Percentiles rank a stretch among this genome's conserved stretches.
These are phyloP conservation scores for Arachis hypogaea DNA, from an alignment of 306 rosid genomes.

Conservation along the genomic window DNA sequence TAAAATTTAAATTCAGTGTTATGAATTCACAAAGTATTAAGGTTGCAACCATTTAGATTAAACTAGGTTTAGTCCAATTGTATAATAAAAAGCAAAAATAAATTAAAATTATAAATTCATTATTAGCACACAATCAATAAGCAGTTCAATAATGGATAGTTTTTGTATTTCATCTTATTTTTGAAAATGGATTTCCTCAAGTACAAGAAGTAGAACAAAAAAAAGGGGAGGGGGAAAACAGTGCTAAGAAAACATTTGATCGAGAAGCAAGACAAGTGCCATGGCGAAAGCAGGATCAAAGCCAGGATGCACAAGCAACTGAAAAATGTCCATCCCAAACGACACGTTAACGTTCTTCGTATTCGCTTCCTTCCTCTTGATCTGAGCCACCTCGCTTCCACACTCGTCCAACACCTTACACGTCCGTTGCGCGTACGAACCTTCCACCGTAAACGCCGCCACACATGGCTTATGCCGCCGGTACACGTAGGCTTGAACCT, in stretches of 20 bases:
- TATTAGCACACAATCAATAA: too few relatives aligned
- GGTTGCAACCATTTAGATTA: too few relatives aligned
- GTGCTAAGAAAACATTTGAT: conserved; percentile 69
- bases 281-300: conserved; percentile 74
- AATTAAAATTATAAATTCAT: too few relatives aligned
- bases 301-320: conserved; percentile 64
- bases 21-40: too few relatives aligned
- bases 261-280: conserved; percentile 74
- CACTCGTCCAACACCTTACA: conserved; percentile 71
- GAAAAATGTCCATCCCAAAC: conserved; percentile 76
- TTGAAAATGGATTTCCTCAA: too few relatives aligned
- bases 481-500: conserved; percentile 54
- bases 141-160: too few relatives aligned
- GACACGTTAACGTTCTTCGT: conserved; percentile 61
- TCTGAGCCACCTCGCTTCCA: conserved; percentile 67
- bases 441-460: conserved; percentile 58
- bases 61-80: too few relatives aligned
- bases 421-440: conserved; percentile 61
- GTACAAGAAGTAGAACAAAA: too few relatives aligned
- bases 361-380: conserved; percentile 64
- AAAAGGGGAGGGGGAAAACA: too few relatives aligned
- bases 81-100: too few relatives aligned
- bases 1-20: too few relatives aligned
- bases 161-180: too few relatives aligned
- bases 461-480: conserved; percentile 42